Conservation (phyloP, 1,139 yeast genomes). For the Kurtzmaniella quercitrusa region DNA sequence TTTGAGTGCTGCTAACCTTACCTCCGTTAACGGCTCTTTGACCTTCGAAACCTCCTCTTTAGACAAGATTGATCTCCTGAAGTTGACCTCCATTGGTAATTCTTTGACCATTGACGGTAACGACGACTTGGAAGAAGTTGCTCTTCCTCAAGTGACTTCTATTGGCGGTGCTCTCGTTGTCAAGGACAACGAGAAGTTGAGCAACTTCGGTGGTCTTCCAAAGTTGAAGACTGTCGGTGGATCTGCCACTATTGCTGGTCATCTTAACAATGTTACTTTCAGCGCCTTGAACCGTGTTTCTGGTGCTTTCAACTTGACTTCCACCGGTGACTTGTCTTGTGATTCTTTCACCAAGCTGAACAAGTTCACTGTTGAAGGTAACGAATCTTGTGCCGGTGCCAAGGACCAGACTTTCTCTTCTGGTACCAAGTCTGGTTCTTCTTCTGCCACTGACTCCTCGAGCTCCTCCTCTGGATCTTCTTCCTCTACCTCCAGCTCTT, state of each 20-base stretch:
- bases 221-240: slow-evolving; percentile 74
- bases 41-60: slow-evolving; percentile 68
- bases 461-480: slow-evolving; percentile 20
- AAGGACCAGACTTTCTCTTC: slow-evolving; percentile 52
- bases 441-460: slow-evolving; percentile 34
- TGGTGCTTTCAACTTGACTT: slow-evolving; percentile 87
- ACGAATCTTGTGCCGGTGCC: slow-evolving; percentile 76
- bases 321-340: slow-evolving; percentile 78
- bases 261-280: slow-evolving; percentile 75
- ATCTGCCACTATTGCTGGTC: slow-evolving; percentile 78
- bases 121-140: slow-evolving; percentile 62
- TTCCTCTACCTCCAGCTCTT: slow-evolving; percentile 18
- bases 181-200: slow-evolving; percentile 74
- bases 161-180: slow-evolving; percentile 88
- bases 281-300: slow-evolving; percentile 68
- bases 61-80: slow-evolving; percentile 51
- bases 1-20: slow-evolving; percentile 64
- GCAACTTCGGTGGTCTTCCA: slow-evolving; percentile 67
- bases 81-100: slow-evolving; percentile 66
- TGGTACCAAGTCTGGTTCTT: slow-evolving; percentile 41
- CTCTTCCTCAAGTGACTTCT: slow-evolving; percentile 64
- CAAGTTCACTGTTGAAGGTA: slow-evolving; percentile 85
- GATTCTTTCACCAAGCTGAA: slow-evolving; percentile 63
- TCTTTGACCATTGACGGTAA: slow-evolving; percentile 75
- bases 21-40: slow-evolving; percentile 71